phyloP scores from a whole-genome alignment of 2,329 filamentous ascomycete genomes.

The Botrytis galanthina region DNA sequence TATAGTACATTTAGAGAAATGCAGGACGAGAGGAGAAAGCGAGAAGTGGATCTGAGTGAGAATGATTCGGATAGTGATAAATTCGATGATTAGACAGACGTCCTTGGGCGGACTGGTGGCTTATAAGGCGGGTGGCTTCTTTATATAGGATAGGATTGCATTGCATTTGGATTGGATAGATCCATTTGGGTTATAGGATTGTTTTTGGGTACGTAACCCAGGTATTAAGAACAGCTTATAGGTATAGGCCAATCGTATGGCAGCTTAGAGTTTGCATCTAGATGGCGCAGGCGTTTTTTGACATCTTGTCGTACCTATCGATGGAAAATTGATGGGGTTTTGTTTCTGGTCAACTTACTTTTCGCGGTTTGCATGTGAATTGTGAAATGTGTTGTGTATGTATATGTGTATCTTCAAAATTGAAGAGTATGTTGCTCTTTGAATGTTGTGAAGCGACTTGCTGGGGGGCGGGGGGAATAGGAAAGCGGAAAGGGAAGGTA shows the following conservation, averaged over 20 bases:
- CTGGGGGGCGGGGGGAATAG: rapidly evolving
- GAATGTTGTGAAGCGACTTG: background rate
- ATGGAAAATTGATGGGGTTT: background rate
- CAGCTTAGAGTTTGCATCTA: conserved; percentile 1
- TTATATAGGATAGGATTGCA: background rate
- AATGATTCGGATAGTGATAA: conserved; percentile 46
- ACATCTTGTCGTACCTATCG: background rate
- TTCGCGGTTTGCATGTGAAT: background rate
- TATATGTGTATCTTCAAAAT: background rate
- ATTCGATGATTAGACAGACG: conserved; percentile 37
- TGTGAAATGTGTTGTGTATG: background rate
- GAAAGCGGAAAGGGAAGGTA: background rate
- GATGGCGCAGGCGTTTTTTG: conserved; percentile 9
- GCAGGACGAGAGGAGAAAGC: conserved; percentile 73
- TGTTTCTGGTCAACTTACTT: background rate
- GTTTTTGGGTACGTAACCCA: background rate
- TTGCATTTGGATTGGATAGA: background rate
- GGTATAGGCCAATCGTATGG: background rate
- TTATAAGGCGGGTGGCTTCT: background rate
- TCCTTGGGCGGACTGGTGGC: background rate
- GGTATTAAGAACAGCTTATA: background rate
- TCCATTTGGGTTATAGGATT: background rate
- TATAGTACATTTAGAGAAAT: conserved; percentile 95
- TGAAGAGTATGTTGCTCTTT: background rate
- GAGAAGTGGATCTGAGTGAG: conserved; percentile 42